A percentile compares a stretch with the other conserved stretches of the same genome.
phyloP scores from a whole-genome alignment of 2,329 filamentous ascomycete species.

The Aspergillus ustus region DNA sequence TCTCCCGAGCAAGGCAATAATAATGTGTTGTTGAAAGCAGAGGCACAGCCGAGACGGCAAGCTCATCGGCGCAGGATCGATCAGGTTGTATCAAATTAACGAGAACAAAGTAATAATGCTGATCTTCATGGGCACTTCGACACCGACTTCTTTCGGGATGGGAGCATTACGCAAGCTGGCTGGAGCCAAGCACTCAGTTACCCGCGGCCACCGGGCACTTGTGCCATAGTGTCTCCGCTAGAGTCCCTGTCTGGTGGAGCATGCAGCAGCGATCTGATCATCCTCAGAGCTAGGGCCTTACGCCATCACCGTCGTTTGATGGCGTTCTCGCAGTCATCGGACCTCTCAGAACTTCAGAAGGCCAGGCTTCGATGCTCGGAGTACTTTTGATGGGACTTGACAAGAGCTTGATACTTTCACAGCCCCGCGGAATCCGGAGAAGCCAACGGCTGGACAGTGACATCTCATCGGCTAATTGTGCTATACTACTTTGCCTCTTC shows the following conservation, averaged over 20 bases:
- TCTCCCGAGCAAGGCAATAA: not conserved
- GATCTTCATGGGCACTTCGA: constrained; percentile 38
- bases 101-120: constrained; percentile 25
- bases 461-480: not conserved
- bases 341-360: not conserved
- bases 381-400: constrained; percentile 6
- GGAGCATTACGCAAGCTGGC: constrained; percentile 44
- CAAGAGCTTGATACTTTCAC: not conserved
- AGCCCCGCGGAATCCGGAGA: not conserved
- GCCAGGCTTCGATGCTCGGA: constrained; percentile 11
- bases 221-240: constrained; percentile 34
- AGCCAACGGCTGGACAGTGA: not conserved
- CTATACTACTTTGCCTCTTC: not conserved
- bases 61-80: not conserved
- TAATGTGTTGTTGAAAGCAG: not conserved
- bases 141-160: constrained; percentile 26
- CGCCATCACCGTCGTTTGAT: constrained; percentile 33
- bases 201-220: constrained; percentile 37
- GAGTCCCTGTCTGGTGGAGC: constrained; percentile 43
- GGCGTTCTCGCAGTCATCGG: constrained; percentile 16
- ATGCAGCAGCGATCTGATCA: constrained; percentile 42
- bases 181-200: constrained; percentile 34
- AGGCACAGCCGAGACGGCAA: not conserved
- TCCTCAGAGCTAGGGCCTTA: constrained; percentile 25
- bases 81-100: constrained; percentile 18